Evolutionary conservation across 768 basidiomycete genomes (phyloP).

Genomic region (Leccinum obscurum): DNA sequence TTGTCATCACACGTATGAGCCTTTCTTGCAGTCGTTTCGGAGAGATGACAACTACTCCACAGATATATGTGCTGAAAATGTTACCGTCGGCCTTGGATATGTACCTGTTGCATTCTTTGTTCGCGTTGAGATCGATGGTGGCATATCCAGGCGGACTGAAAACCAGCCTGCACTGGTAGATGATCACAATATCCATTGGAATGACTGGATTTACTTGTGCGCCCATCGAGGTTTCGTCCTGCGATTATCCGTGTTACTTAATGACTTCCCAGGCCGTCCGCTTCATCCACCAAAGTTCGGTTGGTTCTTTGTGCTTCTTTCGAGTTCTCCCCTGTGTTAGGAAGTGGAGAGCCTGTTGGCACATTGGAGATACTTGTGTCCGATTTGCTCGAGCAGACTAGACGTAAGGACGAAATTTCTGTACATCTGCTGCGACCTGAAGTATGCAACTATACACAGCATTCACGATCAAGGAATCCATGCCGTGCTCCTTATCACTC

Average conservation of each 20-base stretch:
- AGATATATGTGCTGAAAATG: slow-evolving; percentile 11
- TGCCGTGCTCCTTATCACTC: background rate
- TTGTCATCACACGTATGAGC: slow-evolving; percentile 11
- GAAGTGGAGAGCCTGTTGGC: slow-evolving; percentile 1
- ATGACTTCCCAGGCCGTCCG: slow-evolving; percentile 3
- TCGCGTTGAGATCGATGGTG: background rate
- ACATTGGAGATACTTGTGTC: background rate
- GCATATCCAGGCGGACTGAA: background rate
- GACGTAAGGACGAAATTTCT: background rate
- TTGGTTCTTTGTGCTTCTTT: slow-evolving; percentile 2
- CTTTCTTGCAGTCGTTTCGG: background rate
- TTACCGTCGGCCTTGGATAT: slow-evolving; percentile 1
- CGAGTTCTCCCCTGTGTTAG: slow-evolving; percentile 6
- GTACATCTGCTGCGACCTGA: background rate
- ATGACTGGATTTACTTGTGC: background rate
- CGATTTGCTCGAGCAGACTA: background rate
- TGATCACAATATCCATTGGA: background rate
- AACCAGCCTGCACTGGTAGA: background rate
- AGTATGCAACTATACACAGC: background rate
- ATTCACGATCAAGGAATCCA: background rate
- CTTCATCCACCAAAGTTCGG: background rate
- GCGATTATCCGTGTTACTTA: background rate
- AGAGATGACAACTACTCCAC: background rate
- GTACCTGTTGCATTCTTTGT: slow-evolving; percentile 15
- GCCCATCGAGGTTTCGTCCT: background rate